Evolutionary conservation across 2,329 filamentous ascomycete genomes (phyloP).

Genomic region (Ceratocystis harringtonii): DNA sequence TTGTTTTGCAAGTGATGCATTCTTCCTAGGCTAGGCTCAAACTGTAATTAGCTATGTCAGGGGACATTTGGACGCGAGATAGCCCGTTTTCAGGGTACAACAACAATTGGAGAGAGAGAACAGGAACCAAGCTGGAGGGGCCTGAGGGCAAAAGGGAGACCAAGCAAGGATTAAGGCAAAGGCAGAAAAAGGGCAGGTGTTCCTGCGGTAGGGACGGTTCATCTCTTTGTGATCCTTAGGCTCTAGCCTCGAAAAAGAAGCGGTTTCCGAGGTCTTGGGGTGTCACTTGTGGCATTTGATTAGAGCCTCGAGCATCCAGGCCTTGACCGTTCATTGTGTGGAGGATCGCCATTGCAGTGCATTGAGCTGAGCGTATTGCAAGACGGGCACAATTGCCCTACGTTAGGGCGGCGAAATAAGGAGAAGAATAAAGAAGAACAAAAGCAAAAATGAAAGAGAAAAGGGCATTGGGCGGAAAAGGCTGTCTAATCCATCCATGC

Average conservation of each 20-base stretch:
- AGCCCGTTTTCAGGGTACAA: neutral
- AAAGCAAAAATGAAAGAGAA: neutral
- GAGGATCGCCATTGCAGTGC: neutral
- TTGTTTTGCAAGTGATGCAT: neutral
- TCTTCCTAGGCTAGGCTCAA: neutral
- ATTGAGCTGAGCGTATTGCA: neutral
- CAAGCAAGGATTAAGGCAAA: neutral
- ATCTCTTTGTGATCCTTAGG: neutral
- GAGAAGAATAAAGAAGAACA: neutral
- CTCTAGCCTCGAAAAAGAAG: neutral
- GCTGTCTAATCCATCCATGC: neutral
- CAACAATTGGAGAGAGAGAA: neutral
- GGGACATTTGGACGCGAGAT: neutral
- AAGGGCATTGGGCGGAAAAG: neutral
- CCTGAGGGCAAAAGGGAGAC: neutral
- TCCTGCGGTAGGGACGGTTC: slow-evolving; percentile 1
- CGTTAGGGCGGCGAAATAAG: neutral
- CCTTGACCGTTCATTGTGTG: neutral
- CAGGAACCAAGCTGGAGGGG: too few relatives aligned
- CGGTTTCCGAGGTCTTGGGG: neutral
- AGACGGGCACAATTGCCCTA: neutral
- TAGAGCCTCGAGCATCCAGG: neutral
- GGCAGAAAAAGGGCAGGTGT: neutral
- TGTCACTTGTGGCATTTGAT: neutral
- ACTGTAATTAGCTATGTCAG: neutral